Conservation (phyloP, 1,139 yeast species). For the Taphrina deformans region DNA sequence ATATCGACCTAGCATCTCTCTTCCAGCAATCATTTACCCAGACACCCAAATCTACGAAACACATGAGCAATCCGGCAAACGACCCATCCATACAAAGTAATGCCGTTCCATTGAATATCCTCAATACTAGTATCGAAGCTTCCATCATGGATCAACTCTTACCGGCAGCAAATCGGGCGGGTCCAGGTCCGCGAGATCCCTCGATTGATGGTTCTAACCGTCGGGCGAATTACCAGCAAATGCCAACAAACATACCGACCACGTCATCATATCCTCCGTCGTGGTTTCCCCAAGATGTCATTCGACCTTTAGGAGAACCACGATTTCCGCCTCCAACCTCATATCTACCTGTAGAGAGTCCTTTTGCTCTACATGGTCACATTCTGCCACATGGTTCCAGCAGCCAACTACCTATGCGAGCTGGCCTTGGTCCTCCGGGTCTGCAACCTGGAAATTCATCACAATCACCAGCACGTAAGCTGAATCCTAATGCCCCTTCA, state of each 20-base stretch:
- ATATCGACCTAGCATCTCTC: constrained; percentile 12
- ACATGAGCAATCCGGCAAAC: background rate
- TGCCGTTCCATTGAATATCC: background rate
- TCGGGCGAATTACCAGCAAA: background rate
- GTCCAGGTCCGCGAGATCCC: background rate
- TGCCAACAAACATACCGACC: background rate
- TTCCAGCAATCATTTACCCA: background rate
- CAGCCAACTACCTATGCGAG: background rate
- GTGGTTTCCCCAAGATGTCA: background rate
- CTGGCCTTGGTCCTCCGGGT: constrained; percentile 9
- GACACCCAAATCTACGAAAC: background rate
- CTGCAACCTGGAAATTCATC: background rate
- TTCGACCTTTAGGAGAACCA: background rate
- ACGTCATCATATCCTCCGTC: background rate
- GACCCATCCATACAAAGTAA: background rate
- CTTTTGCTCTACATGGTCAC: background rate
- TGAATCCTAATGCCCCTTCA: constrained; percentile 23
- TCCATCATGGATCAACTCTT: constrained; percentile 12
- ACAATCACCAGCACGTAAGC: background rate
- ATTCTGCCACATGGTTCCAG: background rate
- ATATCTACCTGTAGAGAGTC: background rate
- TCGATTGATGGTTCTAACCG: background rate
- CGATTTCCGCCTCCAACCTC: background rate
- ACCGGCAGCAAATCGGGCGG: background rate
- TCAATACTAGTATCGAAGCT: constrained; percentile 18